Base-by-base conservation (phyloP, 1,139 yeast species). In the Yamadazyma songkhlaensis region DNA sequence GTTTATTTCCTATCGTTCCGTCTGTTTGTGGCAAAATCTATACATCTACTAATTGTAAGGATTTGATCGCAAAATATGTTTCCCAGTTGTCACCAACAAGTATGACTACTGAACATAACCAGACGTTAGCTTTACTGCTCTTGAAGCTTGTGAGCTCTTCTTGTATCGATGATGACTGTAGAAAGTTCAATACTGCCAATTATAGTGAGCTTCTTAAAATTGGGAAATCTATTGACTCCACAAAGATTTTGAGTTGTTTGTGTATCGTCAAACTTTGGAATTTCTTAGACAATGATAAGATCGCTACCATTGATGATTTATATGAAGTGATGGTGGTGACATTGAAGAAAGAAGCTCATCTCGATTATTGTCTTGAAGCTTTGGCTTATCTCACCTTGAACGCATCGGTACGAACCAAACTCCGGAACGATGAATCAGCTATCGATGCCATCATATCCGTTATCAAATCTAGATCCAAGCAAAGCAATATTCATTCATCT, bases 321-420 rank as follows among this genome's bases (percentile, higher is more conserved):
- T 51, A 50, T 10, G 49, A 53, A 11, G 45, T 49, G 3, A 34
- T 56, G 9, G 38, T 55, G 2, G 36, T 47, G 2, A 53, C 55
- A 35, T 34, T 63, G 36, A 14, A 27, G 12, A 31, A 36, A 7
- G 37, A 35, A 15, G 28, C 25, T 3, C 25, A 34, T 11, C 20
- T 37, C 14, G 67, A 57, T 26, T 50, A 53, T 32, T 43, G 60
- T 10, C 49, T 73, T 20, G 81, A 76, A 53, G 74, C 75, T 0
- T 48, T 76, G 33, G 76, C 79, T 11, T 74, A 72, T 40, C 48
- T 76, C 17, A 62, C 75, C 1, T 55, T 74, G 26, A 69, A 64
- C 37, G 46, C 59, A 14, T 43, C 55, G 8, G 51, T 68, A 3
- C 62, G 65, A 38, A 50, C 54, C 9, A 33, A 37, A 12, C 36